These are phyloP conservation scores for Scleroderma bovista DNA, from an alignment of 768 basidiomycete genomes.

Conservation along the genomic window DNA sequence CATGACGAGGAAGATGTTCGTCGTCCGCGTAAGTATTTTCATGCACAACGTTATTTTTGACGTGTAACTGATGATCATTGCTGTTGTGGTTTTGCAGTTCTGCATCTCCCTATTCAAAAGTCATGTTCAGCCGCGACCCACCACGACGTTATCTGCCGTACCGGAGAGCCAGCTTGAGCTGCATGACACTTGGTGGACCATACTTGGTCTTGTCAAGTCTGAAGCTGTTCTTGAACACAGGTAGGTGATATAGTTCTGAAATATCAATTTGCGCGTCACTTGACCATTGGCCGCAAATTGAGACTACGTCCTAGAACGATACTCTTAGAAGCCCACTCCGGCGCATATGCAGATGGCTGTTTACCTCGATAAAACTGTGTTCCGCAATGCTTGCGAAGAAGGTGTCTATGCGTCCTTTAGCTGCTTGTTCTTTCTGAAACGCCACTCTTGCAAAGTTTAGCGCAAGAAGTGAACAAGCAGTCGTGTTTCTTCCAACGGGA, in stretches of 20 bases:
- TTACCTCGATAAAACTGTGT: constrained; percentile 15
- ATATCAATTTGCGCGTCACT: constrained; percentile 40
- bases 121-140: not conserved
- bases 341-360: not conserved
- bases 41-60: constrained; percentile 55
- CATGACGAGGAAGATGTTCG: constrained; percentile 51
- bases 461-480: constrained; percentile 58
- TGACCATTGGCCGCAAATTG: constrained; percentile 48
- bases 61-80: constrained; percentile 52
- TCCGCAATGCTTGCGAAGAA: constrained; percentile 12
- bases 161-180: constrained; percentile 29
- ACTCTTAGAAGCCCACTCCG: not conserved
- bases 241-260: constrained; percentile 43
- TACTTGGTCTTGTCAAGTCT: constrained; percentile 31
- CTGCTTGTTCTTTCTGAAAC: constrained; percentile 24
- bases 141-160: constrained; percentile 1
- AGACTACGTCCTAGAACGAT: constrained; percentile 40
- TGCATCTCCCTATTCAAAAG: constrained; percentile 25
- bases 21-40: constrained; percentile 20
- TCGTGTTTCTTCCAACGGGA: constrained; percentile 32
- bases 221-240: constrained; percentile 42
- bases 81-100: constrained; percentile 17
- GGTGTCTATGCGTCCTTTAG: constrained; percentile 3
- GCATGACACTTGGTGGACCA: constrained; percentile 30
- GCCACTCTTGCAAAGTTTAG: constrained; percentile 53